phyloP scores from a whole-genome alignment of 169 alveolate species.

The Babesia caballi region DNA sequence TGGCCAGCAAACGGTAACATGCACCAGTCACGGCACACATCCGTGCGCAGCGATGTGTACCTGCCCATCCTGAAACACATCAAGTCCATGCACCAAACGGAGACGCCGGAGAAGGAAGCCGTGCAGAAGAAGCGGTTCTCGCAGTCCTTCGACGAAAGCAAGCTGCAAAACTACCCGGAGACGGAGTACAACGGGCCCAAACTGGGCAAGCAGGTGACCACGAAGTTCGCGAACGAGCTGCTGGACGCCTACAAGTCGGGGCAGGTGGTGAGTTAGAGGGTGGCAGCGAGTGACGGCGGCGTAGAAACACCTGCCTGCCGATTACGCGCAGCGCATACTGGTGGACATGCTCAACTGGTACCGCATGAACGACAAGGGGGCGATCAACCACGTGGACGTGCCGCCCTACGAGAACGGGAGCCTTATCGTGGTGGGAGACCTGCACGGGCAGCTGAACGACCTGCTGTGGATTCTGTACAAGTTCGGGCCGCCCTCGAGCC shows the following conservation, averaged over 20 bases:
- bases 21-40: not conserved
- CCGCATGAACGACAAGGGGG: constrained; percentile 50
- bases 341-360: constrained; percentile 56
- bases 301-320: constrained; percentile 50
- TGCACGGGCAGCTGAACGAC: constrained; percentile 89
- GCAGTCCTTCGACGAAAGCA: constrained; percentile 28
- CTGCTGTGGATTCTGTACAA: constrained; percentile 85
- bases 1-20: constrained; percentile 41
- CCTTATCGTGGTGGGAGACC: constrained; percentile 82
- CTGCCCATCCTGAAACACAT: constrained; percentile 54
- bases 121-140: constrained; percentile 45
- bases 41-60: constrained; percentile 28
- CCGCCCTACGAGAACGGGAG: constrained; percentile 55
- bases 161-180: constrained; percentile 32
- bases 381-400: constrained; percentile 33
- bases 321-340: constrained; percentile 60
- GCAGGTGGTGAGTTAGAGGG: constrained; percentile 21
- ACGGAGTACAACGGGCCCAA: constrained; percentile 55
- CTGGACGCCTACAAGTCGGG: constrained; percentile 62
- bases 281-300: not conserved
- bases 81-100: constrained; percentile 7
- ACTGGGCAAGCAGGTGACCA: constrained; percentile 55
- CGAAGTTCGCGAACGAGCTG: constrained; percentile 60
- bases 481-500: constrained; percentile 85
- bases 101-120: not conserved